A percentile compares a stretch with the other conserved stretches of the same genome.
phyloP scores from a whole-genome alignment of 768 basidiomycete genomes.

The Candolleomyces eurysporus region DNA sequence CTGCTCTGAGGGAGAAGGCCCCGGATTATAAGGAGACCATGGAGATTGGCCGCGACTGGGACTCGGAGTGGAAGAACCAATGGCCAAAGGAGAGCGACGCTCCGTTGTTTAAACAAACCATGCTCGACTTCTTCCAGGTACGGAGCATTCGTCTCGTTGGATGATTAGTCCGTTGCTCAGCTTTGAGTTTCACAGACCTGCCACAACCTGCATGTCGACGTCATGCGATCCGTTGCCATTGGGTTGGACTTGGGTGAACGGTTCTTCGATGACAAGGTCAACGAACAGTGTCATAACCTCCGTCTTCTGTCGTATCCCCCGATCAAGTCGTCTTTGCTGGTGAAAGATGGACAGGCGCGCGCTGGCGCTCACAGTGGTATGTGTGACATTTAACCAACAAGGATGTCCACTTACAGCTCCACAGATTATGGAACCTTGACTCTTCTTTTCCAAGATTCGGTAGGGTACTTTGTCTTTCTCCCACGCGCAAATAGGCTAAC shows the following conservation, averaged over 20 bases:
- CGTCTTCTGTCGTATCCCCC: constrained; percentile 80
- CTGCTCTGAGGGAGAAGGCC: constrained; percentile 64
- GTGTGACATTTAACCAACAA: constrained; percentile 3
- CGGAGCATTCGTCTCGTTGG: constrained; percentile 10
- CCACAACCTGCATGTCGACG: constrained; percentile 67
- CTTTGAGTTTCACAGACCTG: constrained; percentile 48
- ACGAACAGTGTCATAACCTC: constrained; percentile 79
- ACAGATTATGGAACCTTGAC: constrained; percentile 82
- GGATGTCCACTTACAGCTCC: not conserved
- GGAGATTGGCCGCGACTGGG: constrained; percentile 89
- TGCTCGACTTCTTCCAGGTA: constrained; percentile 75
- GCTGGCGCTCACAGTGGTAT: constrained; percentile 80
- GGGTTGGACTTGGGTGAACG: constrained; percentile 70
- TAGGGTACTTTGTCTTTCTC: constrained; percentile 22
- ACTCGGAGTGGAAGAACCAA: constrained; percentile 70
- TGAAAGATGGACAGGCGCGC: constrained; percentile 67
- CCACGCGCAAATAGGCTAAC: not conserved
- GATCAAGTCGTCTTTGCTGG: constrained; percentile 57
- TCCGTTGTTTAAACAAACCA: constrained; percentile 68
- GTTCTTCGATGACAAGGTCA: constrained; percentile 74
- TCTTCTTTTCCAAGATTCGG: constrained; percentile 75
- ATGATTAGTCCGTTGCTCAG: constrained; percentile 1
- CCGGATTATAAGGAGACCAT: constrained; percentile 85
- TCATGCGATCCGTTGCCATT: constrained; percentile 86
- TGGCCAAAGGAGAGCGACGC: constrained; percentile 69